Evolutionary conservation across 495 filamentous ascomycete genomes (phyloP).

Genomic region (Margaritispora aquatica): DNA sequence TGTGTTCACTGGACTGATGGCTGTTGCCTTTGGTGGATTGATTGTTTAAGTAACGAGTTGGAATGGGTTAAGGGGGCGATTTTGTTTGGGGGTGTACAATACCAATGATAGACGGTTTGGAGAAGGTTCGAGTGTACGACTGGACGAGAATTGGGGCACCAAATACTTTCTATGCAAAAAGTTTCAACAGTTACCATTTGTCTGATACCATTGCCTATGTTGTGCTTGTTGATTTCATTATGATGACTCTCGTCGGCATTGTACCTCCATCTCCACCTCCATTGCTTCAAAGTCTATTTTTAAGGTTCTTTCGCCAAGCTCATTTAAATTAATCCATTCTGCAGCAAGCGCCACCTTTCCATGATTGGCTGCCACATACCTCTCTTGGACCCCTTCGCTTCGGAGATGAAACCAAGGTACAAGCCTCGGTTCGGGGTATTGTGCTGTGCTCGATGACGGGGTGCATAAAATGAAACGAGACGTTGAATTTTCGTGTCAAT

Average conservation of each 20-base stretch:
- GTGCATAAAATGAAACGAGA: not conserved
- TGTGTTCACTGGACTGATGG: conserved; percentile 4
- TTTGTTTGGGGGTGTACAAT: not conserved
- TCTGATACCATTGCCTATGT: not conserved
- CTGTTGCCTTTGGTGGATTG: conserved; percentile 7
- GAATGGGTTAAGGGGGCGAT: not conserved
- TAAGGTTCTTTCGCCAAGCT: not conserved
- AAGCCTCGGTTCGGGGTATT: too few relatives aligned
- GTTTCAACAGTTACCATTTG: not conserved
- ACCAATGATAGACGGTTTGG: not conserved
- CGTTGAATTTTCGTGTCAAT: too few relatives aligned
- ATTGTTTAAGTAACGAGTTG: conserved; percentile 1
- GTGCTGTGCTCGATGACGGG: too few relatives aligned
- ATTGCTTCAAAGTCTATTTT: not conserved
- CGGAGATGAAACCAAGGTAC: too few relatives aligned
- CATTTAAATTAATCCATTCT: not conserved
- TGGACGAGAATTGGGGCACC: not conserved
- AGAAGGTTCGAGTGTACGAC: not conserved
- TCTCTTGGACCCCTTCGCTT: too few relatives aligned
- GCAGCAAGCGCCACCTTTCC: too few relatives aligned
- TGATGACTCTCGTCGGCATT: not conserved
- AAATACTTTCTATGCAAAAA: not conserved
- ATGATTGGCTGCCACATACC: too few relatives aligned
- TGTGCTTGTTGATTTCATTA: not conserved
- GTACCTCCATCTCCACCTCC: not conserved